Base-by-base conservation (phyloP, 441 rosid genomes). In the Jatropha podagrica region DNA sequence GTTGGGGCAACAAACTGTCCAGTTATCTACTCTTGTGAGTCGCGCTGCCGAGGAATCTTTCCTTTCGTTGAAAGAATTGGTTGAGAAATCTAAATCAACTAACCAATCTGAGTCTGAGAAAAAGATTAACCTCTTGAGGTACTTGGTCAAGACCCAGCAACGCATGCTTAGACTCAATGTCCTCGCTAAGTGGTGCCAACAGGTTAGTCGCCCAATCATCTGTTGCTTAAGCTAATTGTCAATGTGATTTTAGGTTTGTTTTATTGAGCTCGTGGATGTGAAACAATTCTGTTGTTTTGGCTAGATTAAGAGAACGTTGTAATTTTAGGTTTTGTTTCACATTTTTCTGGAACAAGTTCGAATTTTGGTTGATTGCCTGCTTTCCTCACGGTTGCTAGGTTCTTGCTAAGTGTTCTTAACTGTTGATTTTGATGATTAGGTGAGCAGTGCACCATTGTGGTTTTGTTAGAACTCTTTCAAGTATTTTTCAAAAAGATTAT, bases 151-250 rank as follows among this genome's bases (percentile, higher is more conserved):
- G 83, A 94, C 97, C 64, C 96, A 90, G 79, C 99, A 96, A 77
- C 97, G 99, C 67, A 86, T 94, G 96, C 98, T 96, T 44, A 80
- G 98, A 14, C 99, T 94, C 77, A 89, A 89, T 83, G 97, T 94
- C 54, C 93, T 94, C 17, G 92, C 98, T 46, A 94, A 96, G 81
- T 94, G 99, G 98, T 94, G 98, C 82, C 94, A 92, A 81, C 98
- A 94, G 98, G 99, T 94, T 44, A 44, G 48, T 44, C 0, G 2
- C 32, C 2, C 32, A 1, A 4, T 4, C 1, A 2, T 44, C 48
- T 44, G 48, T 44, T 11, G 48, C 48, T 44, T 44, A 44, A 44
- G 10, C 48, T 44, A 26, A 60, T 38, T 41, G 11, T 18, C 14
- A 54, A 15, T 42, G 8, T 59, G 5, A 2, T 63, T 74, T 41